Conservation (phyloP, 305 asterid genomes). For the Fraxinus floribunda region DNA sequence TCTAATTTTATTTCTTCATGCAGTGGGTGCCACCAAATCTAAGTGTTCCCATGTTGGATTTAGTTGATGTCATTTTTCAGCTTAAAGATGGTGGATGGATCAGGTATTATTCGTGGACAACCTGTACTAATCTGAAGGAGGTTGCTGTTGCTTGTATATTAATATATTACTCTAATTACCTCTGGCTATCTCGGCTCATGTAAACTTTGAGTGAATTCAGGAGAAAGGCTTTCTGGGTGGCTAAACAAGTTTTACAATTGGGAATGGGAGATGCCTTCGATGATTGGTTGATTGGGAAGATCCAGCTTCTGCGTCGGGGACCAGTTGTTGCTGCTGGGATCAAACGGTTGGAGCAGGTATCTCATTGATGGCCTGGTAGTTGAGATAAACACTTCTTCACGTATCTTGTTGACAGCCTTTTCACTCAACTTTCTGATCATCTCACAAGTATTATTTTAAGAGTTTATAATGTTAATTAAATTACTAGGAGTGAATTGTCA, state of each 20-base stretch:
- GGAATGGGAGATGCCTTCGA: slow-evolving; percentile 99
- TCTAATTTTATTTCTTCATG: slow-evolving; percentile 27
- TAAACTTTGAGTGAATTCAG: slow-evolving; percentile 42
- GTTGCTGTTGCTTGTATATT: slow-evolving; percentile 7
- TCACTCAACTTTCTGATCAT: not conserved
- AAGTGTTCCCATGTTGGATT: slow-evolving; percentile 74
- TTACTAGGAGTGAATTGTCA: not conserved
- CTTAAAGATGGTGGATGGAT: slow-evolving; percentile 99
- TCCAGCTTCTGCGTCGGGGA: slow-evolving; percentile 80
- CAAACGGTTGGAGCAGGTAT: slow-evolving; percentile 83
- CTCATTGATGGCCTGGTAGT: slow-evolving; percentile 14
- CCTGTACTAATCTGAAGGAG: slow-evolving; percentile 15
- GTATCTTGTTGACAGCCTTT: slow-evolving; percentile 8
- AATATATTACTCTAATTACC: slow-evolving; percentile 18
- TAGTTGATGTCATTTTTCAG: slow-evolving; percentile 88
- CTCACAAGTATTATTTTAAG: not conserved
- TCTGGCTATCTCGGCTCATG: slow-evolving; percentile 17
- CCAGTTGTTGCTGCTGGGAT: slow-evolving; percentile 90
- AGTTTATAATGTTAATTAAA: not conserved
- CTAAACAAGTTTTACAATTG: slow-evolving; percentile 90
- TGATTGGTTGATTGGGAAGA: slow-evolving; percentile 96
- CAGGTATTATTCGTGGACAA: slow-evolving; percentile 50
- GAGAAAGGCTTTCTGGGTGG: slow-evolving; percentile 98
- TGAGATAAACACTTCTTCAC: not conserved
- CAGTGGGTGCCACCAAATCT: slow-evolving; percentile 98